phyloP scores from a whole-genome alignment of 495 filamentous ascomycete species.

The Talaromyces liani region DNA sequence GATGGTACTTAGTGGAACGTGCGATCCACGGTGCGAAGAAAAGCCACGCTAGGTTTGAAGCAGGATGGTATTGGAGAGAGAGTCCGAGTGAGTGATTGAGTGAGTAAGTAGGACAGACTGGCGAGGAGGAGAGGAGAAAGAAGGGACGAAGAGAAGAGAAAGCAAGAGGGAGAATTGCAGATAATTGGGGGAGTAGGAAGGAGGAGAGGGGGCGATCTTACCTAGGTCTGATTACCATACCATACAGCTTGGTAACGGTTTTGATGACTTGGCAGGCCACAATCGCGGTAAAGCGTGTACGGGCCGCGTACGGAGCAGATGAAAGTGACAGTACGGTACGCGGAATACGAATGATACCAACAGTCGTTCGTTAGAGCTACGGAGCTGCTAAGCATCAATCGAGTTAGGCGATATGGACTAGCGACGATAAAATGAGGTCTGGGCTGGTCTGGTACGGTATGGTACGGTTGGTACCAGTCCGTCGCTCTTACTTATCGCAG shows the following conservation, averaged over 20 bases:
- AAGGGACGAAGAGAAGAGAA: not conserved
- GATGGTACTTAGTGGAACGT: not conserved
- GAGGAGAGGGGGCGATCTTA: not conserved
- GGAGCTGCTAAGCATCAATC: not conserved
- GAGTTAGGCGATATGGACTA: not conserved
- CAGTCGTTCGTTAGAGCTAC: not conserved
- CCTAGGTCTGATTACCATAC: not conserved
- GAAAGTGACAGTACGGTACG: not conserved
- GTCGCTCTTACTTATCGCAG: slow-evolving; percentile 1
- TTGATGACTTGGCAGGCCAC: not conserved
- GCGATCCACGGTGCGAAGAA: not conserved
- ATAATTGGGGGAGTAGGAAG: not conserved
- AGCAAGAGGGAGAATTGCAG: not conserved
- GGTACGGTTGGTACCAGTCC: not conserved
- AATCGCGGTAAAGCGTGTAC: not conserved
- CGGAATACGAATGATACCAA: not conserved
- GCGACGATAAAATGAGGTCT: not conserved
- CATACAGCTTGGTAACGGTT: not conserved
- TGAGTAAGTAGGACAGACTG: not conserved
- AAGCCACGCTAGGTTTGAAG: not conserved
- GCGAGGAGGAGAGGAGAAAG: not conserved
- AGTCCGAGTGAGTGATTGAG: not conserved
- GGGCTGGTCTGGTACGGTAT: not conserved
- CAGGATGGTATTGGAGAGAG: not conserved
- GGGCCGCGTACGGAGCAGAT: not conserved